These are phyloP conservation scores for Cryptosporidium meleagridis DNA, from an alignment of 169 alveolate species.

Conservation along the genomic window DNA sequence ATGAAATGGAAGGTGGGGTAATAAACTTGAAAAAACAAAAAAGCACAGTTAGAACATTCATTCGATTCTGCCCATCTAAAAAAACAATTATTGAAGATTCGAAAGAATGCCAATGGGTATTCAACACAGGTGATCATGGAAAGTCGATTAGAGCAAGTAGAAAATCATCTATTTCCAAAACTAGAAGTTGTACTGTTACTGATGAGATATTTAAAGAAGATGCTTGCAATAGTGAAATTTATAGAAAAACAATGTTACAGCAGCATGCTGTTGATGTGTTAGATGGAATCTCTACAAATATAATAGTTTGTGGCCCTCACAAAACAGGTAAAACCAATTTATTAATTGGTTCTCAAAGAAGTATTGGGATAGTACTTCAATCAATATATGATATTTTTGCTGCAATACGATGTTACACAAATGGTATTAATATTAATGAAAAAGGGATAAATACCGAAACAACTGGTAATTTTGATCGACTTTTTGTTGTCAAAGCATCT, in stretches of 20 bases:
- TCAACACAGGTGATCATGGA: neutral
- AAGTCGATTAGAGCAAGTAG: conserved; percentile 31
- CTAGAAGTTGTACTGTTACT: conserved; percentile 51
- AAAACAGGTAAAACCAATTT: conserved; percentile 62
- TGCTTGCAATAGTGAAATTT: conserved; percentile 53
- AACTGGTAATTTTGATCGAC: conserved; percentile 53
- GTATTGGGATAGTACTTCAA: conserved; percentile 67
- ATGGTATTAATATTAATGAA: conserved; percentile 45
- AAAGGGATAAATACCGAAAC: conserved; percentile 28
- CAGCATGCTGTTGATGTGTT: conserved; percentile 16
- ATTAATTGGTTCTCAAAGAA: conserved; percentile 66
- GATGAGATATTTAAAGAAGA: conserved; percentile 25
- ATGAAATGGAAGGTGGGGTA: conserved; percentile 51
- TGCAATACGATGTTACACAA: conserved; percentile 57
- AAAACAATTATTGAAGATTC: neutral
- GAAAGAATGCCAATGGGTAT: conserved; percentile 37
- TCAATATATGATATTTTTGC: conserved; percentile 64
- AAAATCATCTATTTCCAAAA: conserved; percentile 26
- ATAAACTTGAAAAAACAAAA: conserved; percentile 18
- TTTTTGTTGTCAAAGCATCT: conserved; percentile 74
- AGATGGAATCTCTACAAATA: conserved; percentile 69
- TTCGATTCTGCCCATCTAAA: conserved; percentile 48
- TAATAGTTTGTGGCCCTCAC: conserved; percentile 69
- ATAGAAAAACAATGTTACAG: conserved; percentile 53
- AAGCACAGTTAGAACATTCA: conserved; percentile 14